Conservation (phyloP, 345 rosid genomes). For the Populus simonii region DNA sequence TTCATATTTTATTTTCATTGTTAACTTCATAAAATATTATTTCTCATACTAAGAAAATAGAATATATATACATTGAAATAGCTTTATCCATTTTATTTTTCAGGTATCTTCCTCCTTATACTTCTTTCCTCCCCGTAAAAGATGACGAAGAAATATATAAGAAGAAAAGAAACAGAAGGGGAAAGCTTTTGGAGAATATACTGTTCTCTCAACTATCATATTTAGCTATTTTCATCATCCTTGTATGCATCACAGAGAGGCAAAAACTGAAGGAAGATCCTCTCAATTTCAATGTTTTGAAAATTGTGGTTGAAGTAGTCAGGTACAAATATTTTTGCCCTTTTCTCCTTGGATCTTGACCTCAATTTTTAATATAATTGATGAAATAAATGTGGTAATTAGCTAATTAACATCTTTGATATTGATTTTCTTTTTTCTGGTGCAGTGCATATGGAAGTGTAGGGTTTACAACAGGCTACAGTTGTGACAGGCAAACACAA, state of each 20-base stretch:
- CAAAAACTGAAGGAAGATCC: conserved; percentile 13
- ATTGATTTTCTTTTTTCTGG: background rate
- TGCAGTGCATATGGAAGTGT: conserved; percentile 44
- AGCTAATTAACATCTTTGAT: background rate
- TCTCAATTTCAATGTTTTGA: conserved; percentile 9
- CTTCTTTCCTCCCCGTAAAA: conserved; percentile 22
- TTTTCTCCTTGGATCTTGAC: background rate
- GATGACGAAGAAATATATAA: background rate
- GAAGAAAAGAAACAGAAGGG: background rate
- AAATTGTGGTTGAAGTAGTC: conserved; percentile 5
- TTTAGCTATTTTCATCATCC: conserved; percentile 1
- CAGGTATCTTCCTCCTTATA: conserved; percentile 69
- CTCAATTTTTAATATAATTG: background rate
- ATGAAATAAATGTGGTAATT: background rate
- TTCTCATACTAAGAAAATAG: background rate
- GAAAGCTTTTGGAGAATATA: background rate
- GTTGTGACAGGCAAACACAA: conserved; percentile 29
- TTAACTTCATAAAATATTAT: background rate
- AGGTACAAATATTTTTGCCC: background rate
- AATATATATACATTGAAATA: background rate
- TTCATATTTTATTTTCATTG: background rate
- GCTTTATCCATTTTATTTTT: background rate
- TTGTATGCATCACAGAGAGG: conserved; percentile 7
- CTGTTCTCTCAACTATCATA: conserved; percentile 10
- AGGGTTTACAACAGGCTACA: conserved; percentile 40